These are phyloP conservation scores for Rubia occidens DNA, from an alignment of 305 asterid species.

Conservation along the genomic window DNA sequence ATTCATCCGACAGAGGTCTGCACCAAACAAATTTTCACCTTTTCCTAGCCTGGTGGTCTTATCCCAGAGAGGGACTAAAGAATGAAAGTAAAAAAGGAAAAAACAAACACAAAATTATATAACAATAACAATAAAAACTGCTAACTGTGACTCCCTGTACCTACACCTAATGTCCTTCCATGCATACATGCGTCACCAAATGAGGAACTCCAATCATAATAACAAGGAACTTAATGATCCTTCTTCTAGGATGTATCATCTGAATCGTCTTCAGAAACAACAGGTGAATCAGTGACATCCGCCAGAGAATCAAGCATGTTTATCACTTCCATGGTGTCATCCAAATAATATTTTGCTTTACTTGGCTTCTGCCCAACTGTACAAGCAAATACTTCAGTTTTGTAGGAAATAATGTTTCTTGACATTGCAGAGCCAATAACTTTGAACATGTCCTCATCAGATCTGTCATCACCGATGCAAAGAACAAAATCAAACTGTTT, in stretches of 20 bases:
- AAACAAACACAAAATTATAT: constrained; percentile 3
- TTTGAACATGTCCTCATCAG: constrained; percentile 93
- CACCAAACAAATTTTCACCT: constrained; percentile 2
- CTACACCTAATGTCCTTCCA: constrained; percentile 35
- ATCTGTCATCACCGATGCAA: constrained; percentile 89
- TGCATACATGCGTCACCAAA: constrained; percentile 30
- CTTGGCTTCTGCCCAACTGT: constrained; percentile 96
- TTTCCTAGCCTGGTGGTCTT: constrained; percentile 8
- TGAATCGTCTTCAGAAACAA: constrained; percentile 58
- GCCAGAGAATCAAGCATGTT: constrained; percentile 82
- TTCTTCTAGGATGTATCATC: constrained; percentile 36
- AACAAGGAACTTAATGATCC: constrained; percentile 21
- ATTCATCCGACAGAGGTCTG: constrained; percentile 11
- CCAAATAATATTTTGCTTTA: constrained; percentile 88
- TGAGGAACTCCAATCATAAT: constrained; percentile 22
- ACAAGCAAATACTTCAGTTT: constrained; percentile 75
- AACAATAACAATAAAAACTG: constrained; percentile 14
- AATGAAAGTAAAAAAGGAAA: constrained; percentile 22
- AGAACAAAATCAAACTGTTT: constrained; percentile 73
- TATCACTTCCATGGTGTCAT: constrained; percentile 71
- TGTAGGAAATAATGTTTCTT: constrained; percentile 47
- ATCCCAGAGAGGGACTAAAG: constrained; percentile 28
- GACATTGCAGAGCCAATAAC: constrained; percentile 58
- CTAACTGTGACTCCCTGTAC: constrained; percentile 20
- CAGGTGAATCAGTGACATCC: constrained; percentile 66